phyloP scores from a whole-genome alignment of 805 yeast genomes.

The Candida bentonensis region DNA sequence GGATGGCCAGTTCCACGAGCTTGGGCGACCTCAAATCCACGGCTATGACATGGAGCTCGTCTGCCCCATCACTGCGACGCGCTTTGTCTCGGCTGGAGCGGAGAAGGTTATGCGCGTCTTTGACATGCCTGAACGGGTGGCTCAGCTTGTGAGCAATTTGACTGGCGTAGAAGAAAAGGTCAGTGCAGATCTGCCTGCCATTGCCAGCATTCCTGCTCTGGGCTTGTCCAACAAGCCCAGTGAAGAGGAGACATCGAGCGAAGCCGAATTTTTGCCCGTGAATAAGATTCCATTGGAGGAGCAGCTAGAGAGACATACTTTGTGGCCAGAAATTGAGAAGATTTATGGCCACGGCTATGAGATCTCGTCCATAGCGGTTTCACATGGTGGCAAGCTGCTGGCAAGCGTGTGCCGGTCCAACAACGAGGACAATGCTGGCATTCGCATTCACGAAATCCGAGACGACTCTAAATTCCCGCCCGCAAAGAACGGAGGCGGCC shows the following conservation, averaged over 20 bases:
- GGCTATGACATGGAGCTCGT: constrained; percentile 92
- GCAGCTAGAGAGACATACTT: constrained; percentile 75
- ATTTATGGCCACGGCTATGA: constrained; percentile 97
- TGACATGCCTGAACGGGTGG: constrained; percentile 73
- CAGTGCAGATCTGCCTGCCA: constrained; percentile 35
- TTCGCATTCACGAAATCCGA: constrained; percentile 55
- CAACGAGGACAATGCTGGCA: constrained; percentile 67
- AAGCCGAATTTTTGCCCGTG: constrained; percentile 14
- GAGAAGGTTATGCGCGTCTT: constrained; percentile 85
- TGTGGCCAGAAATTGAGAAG: constrained; percentile 93
- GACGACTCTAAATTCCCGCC: constrained; percentile 4
- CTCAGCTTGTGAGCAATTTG: constrained; percentile 35
- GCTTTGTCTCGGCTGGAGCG: constrained; percentile 88
- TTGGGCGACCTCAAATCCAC: constrained; percentile 95
- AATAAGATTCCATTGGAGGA: constrained; percentile 61
- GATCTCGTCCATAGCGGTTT: constrained; percentile 60
- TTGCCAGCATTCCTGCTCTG: constrained; percentile 83
- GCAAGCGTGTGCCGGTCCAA: constrained; percentile 93
- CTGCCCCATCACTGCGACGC: constrained; percentile 40
- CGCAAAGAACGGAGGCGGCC: constrained; percentile 5
- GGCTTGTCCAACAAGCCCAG: constrained; percentile 87
- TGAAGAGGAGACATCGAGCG: constrained; percentile 26
- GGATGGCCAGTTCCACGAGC: constrained; percentile 60
- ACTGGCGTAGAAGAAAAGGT: neutral
- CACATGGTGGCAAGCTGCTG: constrained; percentile 45